These are phyloP conservation scores for Jaapia argillacea DNA, from an alignment of 768 basidiomycete genomes.

Conservation along the genomic window DNA sequence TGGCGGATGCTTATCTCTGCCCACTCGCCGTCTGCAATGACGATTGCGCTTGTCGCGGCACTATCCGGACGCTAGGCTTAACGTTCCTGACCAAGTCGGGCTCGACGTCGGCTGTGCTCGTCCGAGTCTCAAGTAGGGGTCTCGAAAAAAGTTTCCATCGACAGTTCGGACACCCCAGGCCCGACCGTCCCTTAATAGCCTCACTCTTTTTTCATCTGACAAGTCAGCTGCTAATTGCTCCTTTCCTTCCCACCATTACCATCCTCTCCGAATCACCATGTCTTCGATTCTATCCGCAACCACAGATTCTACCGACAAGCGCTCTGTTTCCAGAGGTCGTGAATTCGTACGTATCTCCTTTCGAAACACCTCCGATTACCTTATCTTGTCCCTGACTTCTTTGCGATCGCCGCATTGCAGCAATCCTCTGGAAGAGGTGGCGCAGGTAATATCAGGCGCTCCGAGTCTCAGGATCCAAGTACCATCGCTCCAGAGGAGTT, in stretches of 20 bases:
- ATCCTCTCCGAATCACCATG: background rate
- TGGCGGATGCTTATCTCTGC: too few species aligned
- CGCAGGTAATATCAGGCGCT: conserved; percentile 49
- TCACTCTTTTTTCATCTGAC: too few species aligned
- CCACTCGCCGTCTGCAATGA: too few species aligned
- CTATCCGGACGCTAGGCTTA: too few species aligned
- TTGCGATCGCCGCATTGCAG: conserved; percentile 19
- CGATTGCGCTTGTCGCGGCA: too few species aligned
- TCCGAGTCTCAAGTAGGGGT: too few species aligned
- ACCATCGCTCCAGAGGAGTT: conserved; percentile 29
- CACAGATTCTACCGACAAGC: conserved; percentile 9
- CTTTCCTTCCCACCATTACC: background rate
- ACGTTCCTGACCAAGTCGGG: too few species aligned
- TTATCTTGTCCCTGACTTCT: background rate
- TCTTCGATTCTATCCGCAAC: background rate
- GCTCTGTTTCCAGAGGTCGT: conserved; percentile 49
- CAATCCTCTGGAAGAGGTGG: conserved; percentile 62
- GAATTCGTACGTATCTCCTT: conserved; percentile 38
- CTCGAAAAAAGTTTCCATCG: too few species aligned
- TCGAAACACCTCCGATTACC: conserved; percentile 5
- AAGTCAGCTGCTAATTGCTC: background rate
- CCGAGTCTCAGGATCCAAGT: conserved; percentile 35
- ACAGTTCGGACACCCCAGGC: too few species aligned
- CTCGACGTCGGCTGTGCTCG: too few species aligned
- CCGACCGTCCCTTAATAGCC: too few species aligned